Evolutionary conservation across 2,329 filamentous ascomycete species (phyloP), one percentile per base, ranked within the genome.

Genomic region (Endoconidiophora laricicola): DNA sequence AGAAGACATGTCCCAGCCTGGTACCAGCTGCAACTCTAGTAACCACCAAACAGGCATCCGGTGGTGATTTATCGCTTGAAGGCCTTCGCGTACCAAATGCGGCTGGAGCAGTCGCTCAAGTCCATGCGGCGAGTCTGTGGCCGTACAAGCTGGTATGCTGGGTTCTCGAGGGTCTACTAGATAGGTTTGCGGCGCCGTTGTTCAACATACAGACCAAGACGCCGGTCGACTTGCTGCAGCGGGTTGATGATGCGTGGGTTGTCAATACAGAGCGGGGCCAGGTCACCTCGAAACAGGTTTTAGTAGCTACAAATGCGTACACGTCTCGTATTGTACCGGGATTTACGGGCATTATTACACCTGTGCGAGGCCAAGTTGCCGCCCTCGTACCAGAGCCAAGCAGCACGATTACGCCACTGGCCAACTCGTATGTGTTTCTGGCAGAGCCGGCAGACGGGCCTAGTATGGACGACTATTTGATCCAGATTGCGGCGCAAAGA

Each of bases 281-380:
- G 40, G 71, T 93, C 50, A 61, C 61, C 0, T 70, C 86, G 1
- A 65, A 67, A 10, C 71, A 74, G 33, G 75, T 94, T 18, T 70
- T 94, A 16, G 72, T 94, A 14, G 82, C 85, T 3, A 90, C 83
- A 1, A 94, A 94, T 60, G 88, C 70, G 3, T 93, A 94, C 62
- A 88, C 86, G 0, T 85, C 84, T 1, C 72, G 79, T 54, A 69
- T 94, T 3, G 66, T 90, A 1, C 84, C 84, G 0, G 60, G 67
- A 33, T 81, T 90, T 57, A 69, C 74, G 6, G 76, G 79, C 55
- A 69, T 87, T 6, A 82, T 94, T 55, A 76, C 88, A 2, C 88
- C 88, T 0, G 79, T 83, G 2, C 71, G 83, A 22, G 86, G 84
- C 1, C 79, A 88, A 59, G 78, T 88, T 65, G 74, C 73, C 40